Evolutionary conservation across 208 protist genomes (phyloP), one percentile per base, ranked within the genome.

Genomic region (Leishmania amazonensis): DNA sequence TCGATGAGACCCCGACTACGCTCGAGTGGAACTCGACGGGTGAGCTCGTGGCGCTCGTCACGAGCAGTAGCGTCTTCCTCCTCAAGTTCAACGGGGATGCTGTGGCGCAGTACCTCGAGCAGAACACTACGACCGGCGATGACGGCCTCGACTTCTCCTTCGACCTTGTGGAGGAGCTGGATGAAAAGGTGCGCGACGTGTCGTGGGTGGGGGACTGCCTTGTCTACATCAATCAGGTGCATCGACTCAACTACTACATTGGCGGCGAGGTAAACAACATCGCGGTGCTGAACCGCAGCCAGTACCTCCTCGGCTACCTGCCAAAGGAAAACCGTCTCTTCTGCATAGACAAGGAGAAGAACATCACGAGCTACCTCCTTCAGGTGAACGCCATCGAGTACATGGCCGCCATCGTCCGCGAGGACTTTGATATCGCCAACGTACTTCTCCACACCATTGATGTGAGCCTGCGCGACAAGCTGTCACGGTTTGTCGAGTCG

Each of bases 171-270:
- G 89, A 98, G 73, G 95, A 99, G 87, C 85, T 99, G 28, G 86
- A 87, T 60, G 99, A 99, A 81, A 92, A 89, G 47, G 96, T 99
- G 67, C 88, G 91, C 49, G 93, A 98, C n/a, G 91, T 95, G 65
- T 68, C 85, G 73, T 99, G 98, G 98, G 94, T 99, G 24, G 99
- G 98, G 13, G 98, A 99, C 83, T 99, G 95, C 89, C 97, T 99
- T 51, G 90, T 99, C 4, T 99, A 99, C 91, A 96, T 98, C 28
- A 99, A 98, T 86, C 60, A 87, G 13, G 86, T 81, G 49, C 89
- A 98, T 81, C 91, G 98, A 8, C 93, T 99, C 31, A 99, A 99
- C 86, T 99, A 99, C 87, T 99, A 96, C 81, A 98, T 99, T 83
- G 98, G 98, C 31, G 96, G 97, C 51, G 96, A 99, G 82, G 92